Evolutionary conservation across 176 grass and related monocot species (phyloP).

Genomic region (Echinochloa phyllopogon): DNA sequence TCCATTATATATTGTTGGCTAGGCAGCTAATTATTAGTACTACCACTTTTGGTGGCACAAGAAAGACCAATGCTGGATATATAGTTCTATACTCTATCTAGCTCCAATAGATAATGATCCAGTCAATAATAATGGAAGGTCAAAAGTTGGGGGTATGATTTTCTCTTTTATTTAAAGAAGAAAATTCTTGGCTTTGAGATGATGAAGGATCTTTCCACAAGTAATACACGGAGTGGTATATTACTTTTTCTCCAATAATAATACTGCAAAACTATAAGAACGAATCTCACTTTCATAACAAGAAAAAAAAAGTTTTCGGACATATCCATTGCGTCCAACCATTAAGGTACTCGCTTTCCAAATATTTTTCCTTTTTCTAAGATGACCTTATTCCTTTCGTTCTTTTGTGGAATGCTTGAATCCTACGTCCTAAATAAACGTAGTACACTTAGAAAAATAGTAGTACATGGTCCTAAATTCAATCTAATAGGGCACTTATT

Average conservation of each 20-base stretch:
- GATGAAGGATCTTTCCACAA: conserved; percentile 6
- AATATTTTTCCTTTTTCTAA: background rate
- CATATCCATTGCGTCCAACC: background rate
- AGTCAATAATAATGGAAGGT: background rate
- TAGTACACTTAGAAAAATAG: background rate
- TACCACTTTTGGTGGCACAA: conserved; percentile 29
- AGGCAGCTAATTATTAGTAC: background rate
- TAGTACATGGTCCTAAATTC: background rate
- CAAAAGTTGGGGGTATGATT: background rate
- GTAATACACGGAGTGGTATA: background rate
- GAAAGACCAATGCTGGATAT: background rate
- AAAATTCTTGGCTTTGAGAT: conserved; percentile 17
- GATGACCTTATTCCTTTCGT: background rate
- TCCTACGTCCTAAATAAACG: background rate
- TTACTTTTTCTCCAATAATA: background rate
- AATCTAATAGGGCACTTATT: background rate
- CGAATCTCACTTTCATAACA: background rate
- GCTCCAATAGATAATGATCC: background rate
- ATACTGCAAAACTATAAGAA: background rate
- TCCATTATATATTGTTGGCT: conserved; percentile 33
- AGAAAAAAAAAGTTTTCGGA: background rate
- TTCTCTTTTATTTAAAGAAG: background rate
- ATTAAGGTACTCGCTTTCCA: background rate
- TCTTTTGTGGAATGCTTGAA: background rate
- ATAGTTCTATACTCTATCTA: conserved; percentile 1